These are phyloP conservation scores for Hypoxylon rickii DNA, from an alignment of 495 filamentous ascomycete genomes.

Conservation along the genomic window DNA sequence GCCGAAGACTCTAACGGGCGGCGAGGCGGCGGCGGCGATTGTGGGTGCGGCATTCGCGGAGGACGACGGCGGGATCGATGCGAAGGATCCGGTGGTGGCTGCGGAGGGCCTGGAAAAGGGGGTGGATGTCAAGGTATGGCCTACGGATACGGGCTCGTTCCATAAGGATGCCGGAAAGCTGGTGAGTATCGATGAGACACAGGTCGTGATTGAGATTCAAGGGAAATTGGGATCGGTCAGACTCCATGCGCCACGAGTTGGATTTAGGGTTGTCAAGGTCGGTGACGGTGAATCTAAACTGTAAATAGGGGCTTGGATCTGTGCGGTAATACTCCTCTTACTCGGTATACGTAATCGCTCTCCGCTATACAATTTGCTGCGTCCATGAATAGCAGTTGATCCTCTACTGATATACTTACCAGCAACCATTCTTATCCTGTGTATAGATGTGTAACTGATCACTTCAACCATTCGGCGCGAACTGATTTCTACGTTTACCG, in stretches of 20 bases:
- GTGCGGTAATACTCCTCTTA: neutral
- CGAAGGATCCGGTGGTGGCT: constrained; percentile 36
- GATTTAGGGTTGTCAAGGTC: constrained; percentile 53
- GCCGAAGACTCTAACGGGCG: constrained; percentile 47
- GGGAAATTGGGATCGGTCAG: constrained; percentile 46
- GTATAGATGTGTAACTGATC: too few species aligned
- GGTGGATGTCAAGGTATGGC: constrained; percentile 55
- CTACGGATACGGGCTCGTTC: constrained; percentile 58
- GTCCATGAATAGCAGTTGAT: too few species aligned
- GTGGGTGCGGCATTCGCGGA: constrained; percentile 37
- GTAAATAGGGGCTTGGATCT: neutral
- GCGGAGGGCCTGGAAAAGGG: constrained; percentile 50
- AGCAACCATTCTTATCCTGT: too few species aligned
- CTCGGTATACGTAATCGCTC: too few species aligned
- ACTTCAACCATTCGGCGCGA: too few species aligned
- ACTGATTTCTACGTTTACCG: too few species aligned
- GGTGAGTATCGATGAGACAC: constrained; percentile 49
- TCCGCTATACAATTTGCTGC: too few species aligned
- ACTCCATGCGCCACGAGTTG: constrained; percentile 60
- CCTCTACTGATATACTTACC: too few species aligned
- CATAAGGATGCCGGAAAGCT: constrained; percentile 59
- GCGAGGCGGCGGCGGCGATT: constrained; percentile 52
- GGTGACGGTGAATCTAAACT: constrained; percentile 15
- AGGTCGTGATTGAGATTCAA: constrained; percentile 58
- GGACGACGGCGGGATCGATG: constrained; percentile 48